These are phyloP conservation scores for Colletotrichum sublineola DNA, from an alignment of 2,329 filamentous ascomycete genomes.

Conservation along the genomic window DNA sequence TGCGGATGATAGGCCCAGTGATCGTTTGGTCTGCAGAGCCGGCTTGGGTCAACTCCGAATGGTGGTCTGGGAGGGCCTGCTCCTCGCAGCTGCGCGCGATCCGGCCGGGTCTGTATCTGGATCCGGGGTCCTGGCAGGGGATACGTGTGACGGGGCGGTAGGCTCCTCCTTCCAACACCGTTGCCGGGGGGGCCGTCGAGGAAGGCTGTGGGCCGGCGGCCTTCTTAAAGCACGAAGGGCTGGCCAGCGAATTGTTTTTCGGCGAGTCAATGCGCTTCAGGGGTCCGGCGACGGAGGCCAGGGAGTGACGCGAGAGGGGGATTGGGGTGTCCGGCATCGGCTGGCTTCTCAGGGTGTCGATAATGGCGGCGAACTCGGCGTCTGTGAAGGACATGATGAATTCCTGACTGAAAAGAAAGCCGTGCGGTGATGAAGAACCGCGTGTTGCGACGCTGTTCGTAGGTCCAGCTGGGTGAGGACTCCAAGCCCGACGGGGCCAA, in stretches of 20 bases:
- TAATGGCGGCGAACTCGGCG: neutral
- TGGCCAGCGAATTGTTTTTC: neutral
- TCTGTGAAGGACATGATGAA: neutral
- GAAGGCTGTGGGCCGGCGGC: neutral
- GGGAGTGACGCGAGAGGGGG: neutral
- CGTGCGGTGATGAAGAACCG: neutral
- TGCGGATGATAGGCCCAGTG: neutral
- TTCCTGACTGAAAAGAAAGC: neutral
- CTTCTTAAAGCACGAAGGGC: neutral
- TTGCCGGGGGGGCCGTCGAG: neutral
- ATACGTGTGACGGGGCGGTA: neutral
- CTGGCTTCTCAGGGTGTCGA: neutral
- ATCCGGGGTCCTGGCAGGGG: slow-evolving; percentile 15
- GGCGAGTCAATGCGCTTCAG: neutral
- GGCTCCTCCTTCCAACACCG: rapidly evolving
- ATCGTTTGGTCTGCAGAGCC: neutral
- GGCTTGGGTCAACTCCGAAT: neutral
- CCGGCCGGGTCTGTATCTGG: slow-evolving; percentile 3
- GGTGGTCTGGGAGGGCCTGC: neutral
- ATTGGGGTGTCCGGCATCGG: neutral
- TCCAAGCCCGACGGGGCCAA: too few species aligned
- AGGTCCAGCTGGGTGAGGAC: neutral
- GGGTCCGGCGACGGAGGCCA: neutral
- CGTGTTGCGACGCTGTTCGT: neutral
- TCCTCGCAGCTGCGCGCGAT: neutral